These are phyloP conservation scores for Santalum album DNA, from an alignment of 164 flowering plant species.

Conservation along the genomic window DNA sequence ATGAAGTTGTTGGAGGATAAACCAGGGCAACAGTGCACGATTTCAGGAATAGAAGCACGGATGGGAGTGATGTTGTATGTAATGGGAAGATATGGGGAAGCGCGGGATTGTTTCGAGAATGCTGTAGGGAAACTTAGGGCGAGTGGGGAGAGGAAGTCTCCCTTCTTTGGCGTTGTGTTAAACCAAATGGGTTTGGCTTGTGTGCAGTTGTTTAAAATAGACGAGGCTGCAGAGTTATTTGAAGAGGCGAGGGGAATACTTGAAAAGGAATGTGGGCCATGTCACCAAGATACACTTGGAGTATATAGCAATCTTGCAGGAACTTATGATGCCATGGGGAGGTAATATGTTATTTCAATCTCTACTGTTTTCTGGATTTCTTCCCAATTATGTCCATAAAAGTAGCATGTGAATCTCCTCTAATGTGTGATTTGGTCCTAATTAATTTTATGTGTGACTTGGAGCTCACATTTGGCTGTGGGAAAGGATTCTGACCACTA, in stretches of 20 bases:
- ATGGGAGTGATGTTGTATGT: conserved; percentile 92
- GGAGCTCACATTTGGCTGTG: no score
- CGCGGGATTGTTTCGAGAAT: conserved; percentile 67
- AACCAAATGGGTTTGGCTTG: conserved; percentile 97
- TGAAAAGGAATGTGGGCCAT: conserved; percentile 82
- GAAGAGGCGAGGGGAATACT: conserved; percentile 83
- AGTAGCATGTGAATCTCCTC: no score
- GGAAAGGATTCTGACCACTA: no score
- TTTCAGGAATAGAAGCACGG: conserved; percentile 94
- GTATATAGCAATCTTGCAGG: conserved; percentile 95
- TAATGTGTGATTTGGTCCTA: no score
- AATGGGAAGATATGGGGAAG: conserved; percentile 73
- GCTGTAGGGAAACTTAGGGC: conserved; percentile 79
- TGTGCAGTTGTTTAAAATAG: conserved; percentile 84
- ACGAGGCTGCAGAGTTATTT: conserved; percentile 87
- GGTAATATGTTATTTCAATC: conserved; percentile 31
- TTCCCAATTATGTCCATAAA: no score
- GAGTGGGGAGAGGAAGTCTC: conserved; percentile 88
- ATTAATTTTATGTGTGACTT: no score
- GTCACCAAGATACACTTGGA: conserved; percentile 90
- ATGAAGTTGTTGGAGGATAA: conserved; percentile 80
- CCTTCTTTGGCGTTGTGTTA: conserved; percentile 88
- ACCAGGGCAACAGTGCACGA: conserved; percentile 80
- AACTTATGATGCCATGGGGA: conserved; percentile 96
- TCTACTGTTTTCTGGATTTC: not conserved